These are phyloP conservation scores for Candida qinlingensis DNA, from an alignment of 805 yeast genomes.

Conservation along the genomic window DNA sequence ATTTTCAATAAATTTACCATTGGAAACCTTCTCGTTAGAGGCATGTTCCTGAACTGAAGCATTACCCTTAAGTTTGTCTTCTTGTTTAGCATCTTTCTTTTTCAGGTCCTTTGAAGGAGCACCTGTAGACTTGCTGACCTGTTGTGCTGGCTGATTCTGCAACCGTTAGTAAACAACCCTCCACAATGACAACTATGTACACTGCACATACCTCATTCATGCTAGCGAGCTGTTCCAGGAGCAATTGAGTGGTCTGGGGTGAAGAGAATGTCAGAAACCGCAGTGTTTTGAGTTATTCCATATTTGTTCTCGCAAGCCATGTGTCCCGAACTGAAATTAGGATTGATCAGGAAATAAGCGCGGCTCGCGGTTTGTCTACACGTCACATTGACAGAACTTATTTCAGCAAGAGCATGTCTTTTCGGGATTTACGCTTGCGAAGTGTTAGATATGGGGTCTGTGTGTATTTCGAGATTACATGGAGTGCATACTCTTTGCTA, in stretches of 20 bases:
- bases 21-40: not conserved
- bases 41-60: not conserved
- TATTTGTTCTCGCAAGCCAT: not conserved
- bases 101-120: not conserved
- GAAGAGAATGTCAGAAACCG: not conserved
- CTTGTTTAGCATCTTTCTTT: not conserved
- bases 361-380: constrained; percentile 30
- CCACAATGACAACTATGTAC: too few species aligned
- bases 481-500: constrained; percentile 3
- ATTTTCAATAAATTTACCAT: not conserved
- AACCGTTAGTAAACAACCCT: not conserved
- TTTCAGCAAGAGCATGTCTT: too few species aligned
- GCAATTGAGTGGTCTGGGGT: not conserved
- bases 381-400: constrained; percentile 31
- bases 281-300: not conserved
- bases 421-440: too few species aligned
- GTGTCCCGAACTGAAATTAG: constrained; percentile 21
- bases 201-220: not conserved
- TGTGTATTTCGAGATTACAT: not conserved
- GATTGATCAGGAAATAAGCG: not conserved
- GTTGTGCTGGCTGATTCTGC: not conserved
- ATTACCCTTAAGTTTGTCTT: not conserved
- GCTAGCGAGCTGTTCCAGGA: not conserved
- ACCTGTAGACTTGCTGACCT: not conserved
- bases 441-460: not conserved